Conservation (phyloP, 768 basidiomycete species). For the Mrakia hoshinonis region DNA sequence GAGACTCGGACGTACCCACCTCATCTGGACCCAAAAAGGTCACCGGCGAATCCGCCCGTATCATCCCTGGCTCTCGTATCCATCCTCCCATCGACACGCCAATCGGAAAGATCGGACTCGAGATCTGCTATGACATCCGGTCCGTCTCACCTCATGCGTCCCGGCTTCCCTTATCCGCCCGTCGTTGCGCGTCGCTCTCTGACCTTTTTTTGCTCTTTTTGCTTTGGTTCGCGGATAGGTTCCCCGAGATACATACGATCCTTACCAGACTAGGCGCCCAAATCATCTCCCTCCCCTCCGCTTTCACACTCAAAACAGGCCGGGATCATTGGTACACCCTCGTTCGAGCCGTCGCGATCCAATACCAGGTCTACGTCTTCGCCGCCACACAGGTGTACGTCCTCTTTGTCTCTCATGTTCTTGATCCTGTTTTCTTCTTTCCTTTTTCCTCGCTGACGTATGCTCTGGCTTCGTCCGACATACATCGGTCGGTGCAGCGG, state of each 20-base stretch:
- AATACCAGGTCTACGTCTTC: slow-evolving; percentile 36
- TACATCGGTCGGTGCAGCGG: slow-evolving; percentile 24
- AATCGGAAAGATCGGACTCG: slow-evolving; percentile 36
- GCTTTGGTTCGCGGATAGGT: slow-evolving; percentile 21
- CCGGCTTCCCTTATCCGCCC: background rate
- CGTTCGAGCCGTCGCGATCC: slow-evolving; percentile 33
- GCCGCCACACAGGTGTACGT: slow-evolving; percentile 35
- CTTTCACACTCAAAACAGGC: slow-evolving; percentile 39
- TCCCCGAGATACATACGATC: slow-evolving; percentile 37
- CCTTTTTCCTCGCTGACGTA: background rate
- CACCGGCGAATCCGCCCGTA: slow-evolving; percentile 34
- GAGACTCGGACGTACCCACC: slow-evolving; percentile 23
- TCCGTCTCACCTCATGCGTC: background rate
- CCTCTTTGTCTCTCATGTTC: background rate
- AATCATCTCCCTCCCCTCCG: slow-evolving; percentile 36
- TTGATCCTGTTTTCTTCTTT: background rate
- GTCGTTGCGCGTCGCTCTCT: background rate
- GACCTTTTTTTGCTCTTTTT: background rate
- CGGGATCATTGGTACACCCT: slow-evolving; percentile 38
- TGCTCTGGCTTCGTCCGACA: background rate
- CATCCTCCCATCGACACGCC: slow-evolving; percentile 30
- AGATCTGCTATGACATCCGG: slow-evolving; percentile 40
- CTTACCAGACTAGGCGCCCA: slow-evolving; percentile 34
- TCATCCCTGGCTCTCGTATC: slow-evolving; percentile 34
- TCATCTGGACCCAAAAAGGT: slow-evolving; percentile 25